A percentile compares a stretch with the other conserved stretches of the same genome.
Evolutionary conservation across 2,329 filamentous ascomycete species (phyloP).

Genomic region (Stenocarpella maydis): DNA sequence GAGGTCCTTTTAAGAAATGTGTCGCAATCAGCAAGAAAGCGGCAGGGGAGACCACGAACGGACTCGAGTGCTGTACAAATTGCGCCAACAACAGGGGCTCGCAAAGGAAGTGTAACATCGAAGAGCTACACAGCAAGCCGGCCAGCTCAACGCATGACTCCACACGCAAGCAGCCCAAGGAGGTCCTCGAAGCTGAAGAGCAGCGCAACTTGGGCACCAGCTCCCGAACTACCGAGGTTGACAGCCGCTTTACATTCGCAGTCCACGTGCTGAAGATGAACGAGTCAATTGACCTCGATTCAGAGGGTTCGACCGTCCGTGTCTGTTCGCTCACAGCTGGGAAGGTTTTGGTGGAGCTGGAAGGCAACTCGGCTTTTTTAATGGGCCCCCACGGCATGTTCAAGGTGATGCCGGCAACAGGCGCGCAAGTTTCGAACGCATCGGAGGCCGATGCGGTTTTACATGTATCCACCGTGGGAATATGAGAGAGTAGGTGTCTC

Average conservation of each 20-base stretch:
- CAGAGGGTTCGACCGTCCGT: neutral
- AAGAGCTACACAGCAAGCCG: neutral
- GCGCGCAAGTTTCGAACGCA: neutral
- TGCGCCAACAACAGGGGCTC: neutral
- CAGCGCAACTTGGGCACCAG: neutral
- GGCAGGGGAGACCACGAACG: neutral
- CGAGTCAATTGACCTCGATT: neutral
- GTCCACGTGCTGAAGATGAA: neutral
- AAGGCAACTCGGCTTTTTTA: neutral
- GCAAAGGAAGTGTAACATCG: neutral
- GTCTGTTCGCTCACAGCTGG: constrained; percentile 16
- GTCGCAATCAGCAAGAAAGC: constrained; percentile 1
- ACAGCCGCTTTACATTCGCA: constrained; percentile 12
- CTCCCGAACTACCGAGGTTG: neutral
- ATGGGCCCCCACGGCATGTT: constrained; percentile 15
- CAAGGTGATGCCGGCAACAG: neutral
- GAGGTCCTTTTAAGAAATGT: constrained; percentile 12
- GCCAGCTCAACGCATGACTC: fast-evolving
- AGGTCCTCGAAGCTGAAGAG: neutral
- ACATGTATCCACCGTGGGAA: constrained; percentile 11
- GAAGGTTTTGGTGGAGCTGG: constrained; percentile 6
- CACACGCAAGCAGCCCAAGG: too few species aligned
- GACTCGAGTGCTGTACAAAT: constrained; percentile 19
- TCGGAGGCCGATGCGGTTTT: neutral
- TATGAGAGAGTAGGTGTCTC: neutral